A percentile compares a stretch with the other conserved stretches of the same genome.
Evolutionary conservation across 495 filamentous ascomycete species (phyloP).

Genomic region (Ramalina intermedia): DNA sequence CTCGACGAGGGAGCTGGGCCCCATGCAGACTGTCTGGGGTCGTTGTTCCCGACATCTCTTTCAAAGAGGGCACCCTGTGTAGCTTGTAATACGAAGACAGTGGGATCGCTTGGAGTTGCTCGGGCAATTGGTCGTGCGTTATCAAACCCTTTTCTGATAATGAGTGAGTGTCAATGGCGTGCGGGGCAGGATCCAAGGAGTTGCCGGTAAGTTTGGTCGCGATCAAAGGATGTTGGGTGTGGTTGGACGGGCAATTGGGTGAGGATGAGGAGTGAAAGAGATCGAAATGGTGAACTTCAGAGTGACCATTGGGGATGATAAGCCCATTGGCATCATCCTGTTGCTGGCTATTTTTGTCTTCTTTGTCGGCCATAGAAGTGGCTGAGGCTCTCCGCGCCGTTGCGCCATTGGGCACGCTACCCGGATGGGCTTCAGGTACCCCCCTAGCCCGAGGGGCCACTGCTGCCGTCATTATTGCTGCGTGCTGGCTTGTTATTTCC

Average conservation of each 20-base stretch:
- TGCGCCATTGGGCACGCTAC: too few species aligned
- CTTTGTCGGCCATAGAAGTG: not conserved
- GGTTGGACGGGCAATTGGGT: conserved; percentile 9
- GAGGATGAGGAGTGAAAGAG: conserved; percentile 5
- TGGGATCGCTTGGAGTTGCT: conserved; percentile 14
- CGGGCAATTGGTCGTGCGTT: conserved; percentile 9
- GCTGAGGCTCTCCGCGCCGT: too few species aligned
- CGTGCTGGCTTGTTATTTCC: not conserved
- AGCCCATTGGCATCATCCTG: not conserved
- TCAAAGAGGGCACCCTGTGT: conserved; percentile 15
- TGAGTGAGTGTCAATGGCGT: conserved; percentile 1
- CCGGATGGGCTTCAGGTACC: too few species aligned
- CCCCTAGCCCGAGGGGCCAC: too few species aligned
- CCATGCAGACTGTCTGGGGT: not conserved
- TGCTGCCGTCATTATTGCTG: too few species aligned
- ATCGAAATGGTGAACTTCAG: conserved; percentile 9
- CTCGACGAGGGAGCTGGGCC: conserved; percentile 7
- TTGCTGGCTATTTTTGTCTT: not conserved
- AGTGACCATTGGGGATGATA: not conserved
- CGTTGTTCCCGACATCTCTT: conserved; percentile 8
- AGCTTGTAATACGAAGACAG: conserved; percentile 17
- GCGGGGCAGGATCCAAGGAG: conserved; percentile 8
- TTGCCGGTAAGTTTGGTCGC: conserved; percentile 17
- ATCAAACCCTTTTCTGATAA: conserved; percentile 1
- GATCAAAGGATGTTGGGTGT: conserved; percentile 9